Evolutionary conservation across 1,284 basidiomycete species (phyloP).

Genomic region (Trametes polyzona): DNA sequence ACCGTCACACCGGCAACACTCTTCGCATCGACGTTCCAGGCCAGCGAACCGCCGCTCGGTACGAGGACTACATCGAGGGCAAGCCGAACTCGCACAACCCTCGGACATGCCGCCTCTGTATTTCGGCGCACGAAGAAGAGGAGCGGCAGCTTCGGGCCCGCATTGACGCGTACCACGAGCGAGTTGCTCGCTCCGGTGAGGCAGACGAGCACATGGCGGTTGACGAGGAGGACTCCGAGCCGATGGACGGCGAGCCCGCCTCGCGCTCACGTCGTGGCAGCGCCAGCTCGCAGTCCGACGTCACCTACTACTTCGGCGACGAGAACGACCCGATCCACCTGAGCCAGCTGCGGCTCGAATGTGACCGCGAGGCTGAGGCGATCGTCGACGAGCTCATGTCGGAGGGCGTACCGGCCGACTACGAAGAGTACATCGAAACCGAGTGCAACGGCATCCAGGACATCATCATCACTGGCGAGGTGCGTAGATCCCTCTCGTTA

Average conservation of each 20-base stretch:
- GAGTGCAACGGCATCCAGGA: conserved; percentile 58
- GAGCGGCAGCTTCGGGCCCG: conserved; percentile 29
- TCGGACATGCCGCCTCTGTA: conserved; percentile 42
- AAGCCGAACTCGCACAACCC: conserved; percentile 45
- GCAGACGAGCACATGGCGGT: conserved; percentile 18
- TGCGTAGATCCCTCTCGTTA: conserved; percentile 27
- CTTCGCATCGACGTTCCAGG: conserved; percentile 23
- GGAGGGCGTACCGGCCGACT: conserved; percentile 27
- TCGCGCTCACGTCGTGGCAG: conserved; percentile 10
- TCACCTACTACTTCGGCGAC: conserved; percentile 15
- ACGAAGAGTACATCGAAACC: conserved; percentile 28
- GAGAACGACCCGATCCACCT: conserved; percentile 11
- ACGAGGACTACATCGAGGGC: conserved; percentile 42
- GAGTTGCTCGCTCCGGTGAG: not conserved
- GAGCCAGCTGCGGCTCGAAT: conserved; percentile 20
- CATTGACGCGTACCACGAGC: conserved; percentile 4
- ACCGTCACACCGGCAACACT: conserved; percentile 24
- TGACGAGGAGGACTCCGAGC: conserved; percentile 24
- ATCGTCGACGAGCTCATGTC: conserved; percentile 34
- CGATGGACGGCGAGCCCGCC: conserved; percentile 4
- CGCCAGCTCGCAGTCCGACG: conserved; percentile 18
- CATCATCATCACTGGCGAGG: conserved; percentile 60
- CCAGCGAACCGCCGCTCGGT: conserved; percentile 22
- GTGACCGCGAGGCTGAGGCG: conserved; percentile 32
- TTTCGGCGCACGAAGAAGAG: conserved; percentile 23